A percentile compares a stretch with the other conserved stretches of the same genome.
phyloP scores from a whole-genome alignment of 305 asterid species.

The Fraxinus baroniana region DNA sequence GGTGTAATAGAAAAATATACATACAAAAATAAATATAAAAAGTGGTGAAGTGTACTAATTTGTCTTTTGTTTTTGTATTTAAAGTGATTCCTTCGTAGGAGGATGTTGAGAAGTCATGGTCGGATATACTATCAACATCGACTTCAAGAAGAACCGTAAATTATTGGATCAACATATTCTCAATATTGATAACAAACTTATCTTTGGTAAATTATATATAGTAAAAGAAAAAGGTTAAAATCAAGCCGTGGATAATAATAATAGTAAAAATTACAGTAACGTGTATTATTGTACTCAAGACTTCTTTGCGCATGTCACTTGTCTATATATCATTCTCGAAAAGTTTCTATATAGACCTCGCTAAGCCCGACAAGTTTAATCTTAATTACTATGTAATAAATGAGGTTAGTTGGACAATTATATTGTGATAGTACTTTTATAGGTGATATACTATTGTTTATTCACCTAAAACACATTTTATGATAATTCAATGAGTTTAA shows the following conservation, averaged over 20 bases:
- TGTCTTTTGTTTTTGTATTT: not conserved
- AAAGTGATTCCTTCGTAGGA: not conserved
- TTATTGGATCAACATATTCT: not conserved
- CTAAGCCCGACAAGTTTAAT: not conserved
- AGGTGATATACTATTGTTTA: not conserved
- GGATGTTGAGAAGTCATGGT: constrained; percentile 22
- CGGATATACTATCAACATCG: not conserved
- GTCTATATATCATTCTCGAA: not conserved
- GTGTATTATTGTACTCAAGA: not conserved
- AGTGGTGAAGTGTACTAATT: not conserved
- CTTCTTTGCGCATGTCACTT: not conserved
- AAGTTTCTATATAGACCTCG: not conserved
- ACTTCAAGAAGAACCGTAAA: constrained; percentile 31
- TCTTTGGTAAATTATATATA: not conserved
- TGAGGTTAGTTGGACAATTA: not conserved
- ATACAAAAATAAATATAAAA: not conserved
- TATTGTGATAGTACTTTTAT: not conserved
- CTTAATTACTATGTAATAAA: not conserved
- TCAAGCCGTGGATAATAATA: not conserved
- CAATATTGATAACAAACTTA: not conserved
- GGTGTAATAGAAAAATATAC: not conserved
- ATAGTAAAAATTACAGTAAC: not conserved
- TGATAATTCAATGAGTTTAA: not conserved
- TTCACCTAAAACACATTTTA: not conserved
- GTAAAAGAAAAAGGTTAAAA: not conserved